Conservation (phyloP, 2,329 filamentous ascomycete genomes). For the Cladophialophora exuberans region DNA sequence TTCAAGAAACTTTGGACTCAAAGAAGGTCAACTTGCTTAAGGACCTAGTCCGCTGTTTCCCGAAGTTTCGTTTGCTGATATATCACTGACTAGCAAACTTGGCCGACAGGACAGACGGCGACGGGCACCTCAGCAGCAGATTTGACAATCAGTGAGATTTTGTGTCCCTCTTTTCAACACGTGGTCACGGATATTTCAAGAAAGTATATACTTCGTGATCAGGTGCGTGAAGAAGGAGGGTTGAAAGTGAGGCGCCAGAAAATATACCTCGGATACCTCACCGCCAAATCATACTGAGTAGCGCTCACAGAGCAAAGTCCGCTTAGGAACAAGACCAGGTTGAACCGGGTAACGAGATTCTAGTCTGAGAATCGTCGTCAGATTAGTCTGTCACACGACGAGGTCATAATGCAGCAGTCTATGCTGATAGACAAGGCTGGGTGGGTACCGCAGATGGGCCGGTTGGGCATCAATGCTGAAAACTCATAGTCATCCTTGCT, state of each 20-base stretch:
- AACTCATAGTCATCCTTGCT: too few species aligned
- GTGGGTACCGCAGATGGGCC: too few species aligned
- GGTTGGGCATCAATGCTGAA: too few species aligned
- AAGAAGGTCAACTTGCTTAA: constrained; percentile 22
- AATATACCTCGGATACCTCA: neutral
- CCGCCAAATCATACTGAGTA: neutral
- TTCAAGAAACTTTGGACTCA: constrained; percentile 22
- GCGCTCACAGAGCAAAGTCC: neutral
- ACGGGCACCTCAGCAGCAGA: neutral
- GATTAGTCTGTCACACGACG: too few species aligned
- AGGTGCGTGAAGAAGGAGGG: too few species aligned
- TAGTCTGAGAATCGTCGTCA: too few species aligned
- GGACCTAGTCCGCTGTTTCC: constrained; percentile 28
- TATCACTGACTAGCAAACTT: neutral
- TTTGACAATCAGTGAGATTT: too few species aligned
- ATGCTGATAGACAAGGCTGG: too few species aligned
- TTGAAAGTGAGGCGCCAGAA: constrained; percentile 10
- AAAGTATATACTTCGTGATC: too few species aligned
- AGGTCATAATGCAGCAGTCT: too few species aligned
- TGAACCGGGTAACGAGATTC: neutral
- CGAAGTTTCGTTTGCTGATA: constrained; percentile 22
- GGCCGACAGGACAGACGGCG: neutral
- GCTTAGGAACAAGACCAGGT: neutral
- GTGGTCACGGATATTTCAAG: neutral
- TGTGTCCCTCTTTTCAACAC: neutral